Evolutionary conservation across 176 grass and related monocot species (phyloP), one percentile per base, ranked within the genome.

Genomic region (Lolium rigidum): DNA sequence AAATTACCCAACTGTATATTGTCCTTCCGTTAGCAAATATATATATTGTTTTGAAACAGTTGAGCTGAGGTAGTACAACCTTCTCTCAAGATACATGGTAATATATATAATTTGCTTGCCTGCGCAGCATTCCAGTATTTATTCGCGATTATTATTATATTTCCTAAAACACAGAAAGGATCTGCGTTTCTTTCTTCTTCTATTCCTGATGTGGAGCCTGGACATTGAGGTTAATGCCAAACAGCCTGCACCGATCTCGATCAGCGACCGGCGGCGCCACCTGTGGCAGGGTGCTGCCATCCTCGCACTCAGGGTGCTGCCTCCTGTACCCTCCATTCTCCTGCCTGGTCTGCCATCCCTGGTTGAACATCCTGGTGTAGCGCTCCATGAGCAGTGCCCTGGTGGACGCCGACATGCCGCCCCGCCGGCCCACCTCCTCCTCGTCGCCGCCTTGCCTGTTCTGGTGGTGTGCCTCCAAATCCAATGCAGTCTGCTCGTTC

Each of bases 221-320:
- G 10, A 31, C 68, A 80, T 84, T 91, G 39, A 87, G 85, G 50
- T 91, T 85, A 52, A 84, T 59, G 76, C 74, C 62, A 46, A 74
- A 38, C 3, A 10, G 67, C 57, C 68, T 47, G 26, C 58, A 50
- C 14, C 14, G 43, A n/a, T 50, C 26, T 21, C 55, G 63, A 7
- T 79, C 65, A 0, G 25, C 65, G 17, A 57, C 8, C 17, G 44
- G 0, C 2, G 44, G 2, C 12, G 2, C 58, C 3, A 4, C 13
- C 2, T 68, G 7, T 18, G 58, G 7, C 0, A 38, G 4, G 2
- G 12, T 7, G 25, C 39, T 25, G 2, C 48, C 6, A 16, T 81
- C 64, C 77, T 38, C 51, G 2, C 24, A 41, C 26, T 24, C 70
- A 3, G 35, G 9, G 7, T 70, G 70, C 38, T 41, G 38, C 50